These are phyloP conservation scores for Solanum infundibuliforme DNA, from an alignment of 257 asterid genomes.

Conservation along the genomic window DNA sequence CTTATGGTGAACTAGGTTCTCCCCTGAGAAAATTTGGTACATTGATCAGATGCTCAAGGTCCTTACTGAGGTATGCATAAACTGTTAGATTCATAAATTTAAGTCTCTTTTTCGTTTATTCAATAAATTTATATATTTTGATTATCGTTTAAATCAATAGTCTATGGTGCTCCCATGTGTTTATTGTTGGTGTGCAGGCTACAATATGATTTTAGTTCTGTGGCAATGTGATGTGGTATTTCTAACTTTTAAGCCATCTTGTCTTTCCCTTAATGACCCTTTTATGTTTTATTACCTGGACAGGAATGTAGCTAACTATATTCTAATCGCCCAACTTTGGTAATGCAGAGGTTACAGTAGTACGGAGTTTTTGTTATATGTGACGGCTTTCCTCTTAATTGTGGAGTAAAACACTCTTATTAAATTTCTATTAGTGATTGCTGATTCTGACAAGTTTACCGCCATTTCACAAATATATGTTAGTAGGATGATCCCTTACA, in stretches of 20 bases:
- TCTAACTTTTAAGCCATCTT: background rate
- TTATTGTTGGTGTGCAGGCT: background rate
- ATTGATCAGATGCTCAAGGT: conserved; percentile 96
- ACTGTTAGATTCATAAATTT: background rate
- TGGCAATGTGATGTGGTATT: background rate
- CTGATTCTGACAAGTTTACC: background rate
- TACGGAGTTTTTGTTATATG: background rate
- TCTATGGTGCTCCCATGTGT: background rate
- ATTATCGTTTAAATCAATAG: background rate
- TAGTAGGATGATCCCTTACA: background rate
- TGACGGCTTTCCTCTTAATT: background rate
- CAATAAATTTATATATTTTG: background rate
- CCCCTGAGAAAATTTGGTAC: conserved; percentile 90
- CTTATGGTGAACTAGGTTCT: conserved; percentile 45
- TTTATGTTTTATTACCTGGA: background rate
- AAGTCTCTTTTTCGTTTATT: background rate
- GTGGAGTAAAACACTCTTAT: background rate
- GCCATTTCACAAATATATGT: background rate
- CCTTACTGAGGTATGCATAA: conserved; percentile 59
- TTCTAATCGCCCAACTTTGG: background rate
- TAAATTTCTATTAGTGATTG: background rate
- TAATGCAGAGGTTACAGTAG: background rate
- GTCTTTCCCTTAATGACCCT: background rate
- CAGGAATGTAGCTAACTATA: background rate
- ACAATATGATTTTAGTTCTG: background rate